Conservation (phyloP, 2,329 filamentous ascomycete genomes). For the Colletotrichum coccodes region DNA sequence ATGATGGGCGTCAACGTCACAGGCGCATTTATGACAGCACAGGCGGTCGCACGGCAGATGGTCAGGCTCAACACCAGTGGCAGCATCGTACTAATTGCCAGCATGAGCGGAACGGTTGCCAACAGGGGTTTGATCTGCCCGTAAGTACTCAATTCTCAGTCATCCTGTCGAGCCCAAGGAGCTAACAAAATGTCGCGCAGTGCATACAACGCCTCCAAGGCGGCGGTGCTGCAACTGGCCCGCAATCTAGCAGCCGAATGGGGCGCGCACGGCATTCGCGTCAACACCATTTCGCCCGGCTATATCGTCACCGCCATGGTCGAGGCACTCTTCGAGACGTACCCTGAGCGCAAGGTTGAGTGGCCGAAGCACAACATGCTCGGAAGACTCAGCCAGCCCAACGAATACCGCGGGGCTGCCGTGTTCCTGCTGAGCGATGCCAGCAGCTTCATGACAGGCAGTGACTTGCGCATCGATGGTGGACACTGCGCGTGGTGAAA, state of each 20-base stretch:
- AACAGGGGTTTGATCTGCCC: constrained; percentile 69
- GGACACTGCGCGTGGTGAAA: constrained; percentile 71
- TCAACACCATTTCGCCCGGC: constrained; percentile 84
- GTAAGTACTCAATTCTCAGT: constrained; percentile 53
- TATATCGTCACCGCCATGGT: constrained; percentile 90
- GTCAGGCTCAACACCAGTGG: constrained; percentile 65
- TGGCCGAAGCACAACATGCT: constrained; percentile 93
- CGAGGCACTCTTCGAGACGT: constrained; percentile 78
- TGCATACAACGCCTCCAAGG: constrained; percentile 82
- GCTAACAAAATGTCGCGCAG: constrained; percentile 51
- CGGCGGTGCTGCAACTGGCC: constrained; percentile 76
- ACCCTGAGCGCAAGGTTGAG: constrained; percentile 71
- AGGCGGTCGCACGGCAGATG: constrained; percentile 86
- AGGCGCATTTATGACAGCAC: constrained; percentile 87
- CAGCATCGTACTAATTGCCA: constrained; percentile 75
- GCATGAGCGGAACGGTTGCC: constrained; percentile 75
- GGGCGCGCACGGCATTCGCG: constrained; percentile 77
- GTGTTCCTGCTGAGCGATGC: constrained; percentile 53
- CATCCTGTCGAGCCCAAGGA: background rate
- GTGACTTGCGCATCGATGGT: constrained; percentile 76
- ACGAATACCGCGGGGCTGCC: constrained; percentile 78
- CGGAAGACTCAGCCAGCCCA: constrained; percentile 71
- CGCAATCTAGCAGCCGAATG: constrained; percentile 79
- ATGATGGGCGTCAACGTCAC: constrained; percentile 89
- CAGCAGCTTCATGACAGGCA: constrained; percentile 54